Evolutionary conservation across 176 grass and related monocot species (phyloP).

Genomic region (Rhynchospora breviuscula): DNA sequence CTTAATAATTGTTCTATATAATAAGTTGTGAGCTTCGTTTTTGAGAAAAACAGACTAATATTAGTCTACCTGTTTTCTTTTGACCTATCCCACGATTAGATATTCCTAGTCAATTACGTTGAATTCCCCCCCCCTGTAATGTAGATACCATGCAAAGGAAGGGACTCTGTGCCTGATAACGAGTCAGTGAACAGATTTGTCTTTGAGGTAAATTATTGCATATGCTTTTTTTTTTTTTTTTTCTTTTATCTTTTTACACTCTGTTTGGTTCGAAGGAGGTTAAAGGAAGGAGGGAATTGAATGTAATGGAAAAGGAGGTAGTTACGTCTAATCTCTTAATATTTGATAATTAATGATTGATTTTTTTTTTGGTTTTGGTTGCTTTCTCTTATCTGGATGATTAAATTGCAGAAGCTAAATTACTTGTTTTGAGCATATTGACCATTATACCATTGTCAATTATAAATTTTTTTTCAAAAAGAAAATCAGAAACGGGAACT

Average conservation of each 20-base stretch:
- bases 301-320: too few relatives aligned
- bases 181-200: conserved; percentile 82
- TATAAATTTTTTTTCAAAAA: too few relatives aligned
- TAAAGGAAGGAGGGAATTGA: too few relatives aligned
- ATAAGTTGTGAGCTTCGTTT: background rate
- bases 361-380: too few relatives aligned
- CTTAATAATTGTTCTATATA: background rate
- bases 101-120: background rate
- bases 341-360: too few relatives aligned
- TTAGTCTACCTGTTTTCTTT: background rate
- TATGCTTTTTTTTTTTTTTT: background rate
- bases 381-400: too few relatives aligned
- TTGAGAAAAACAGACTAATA: background rate
- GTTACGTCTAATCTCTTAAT: too few relatives aligned
- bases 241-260: background rate
- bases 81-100: background rate
- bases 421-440: too few relatives aligned
- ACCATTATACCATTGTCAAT: too few relatives aligned
- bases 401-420: too few relatives aligned
- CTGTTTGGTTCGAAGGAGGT: too few relatives aligned
- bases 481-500: too few relatives aligned
- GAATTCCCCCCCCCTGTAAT: background rate
- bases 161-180: conserved; percentile 92
- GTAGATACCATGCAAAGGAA: conserved; percentile 90
- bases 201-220: conserved; percentile 51